phyloP scores from a whole-genome alignment of 2,329 filamentous ascomycete genomes.

The Dactylellina haptotyla region DNA sequence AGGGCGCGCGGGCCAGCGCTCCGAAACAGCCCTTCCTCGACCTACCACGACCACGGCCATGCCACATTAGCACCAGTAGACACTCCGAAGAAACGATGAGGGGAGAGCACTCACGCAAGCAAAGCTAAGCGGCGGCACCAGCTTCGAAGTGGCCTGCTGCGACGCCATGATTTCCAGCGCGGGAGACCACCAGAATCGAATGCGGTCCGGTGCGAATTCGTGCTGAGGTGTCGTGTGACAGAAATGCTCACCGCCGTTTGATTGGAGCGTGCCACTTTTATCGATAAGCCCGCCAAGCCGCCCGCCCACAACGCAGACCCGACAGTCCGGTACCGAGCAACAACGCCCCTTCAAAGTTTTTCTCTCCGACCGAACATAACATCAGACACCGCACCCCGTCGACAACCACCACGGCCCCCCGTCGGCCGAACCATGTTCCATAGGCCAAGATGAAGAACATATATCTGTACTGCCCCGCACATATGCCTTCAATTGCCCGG shows the following conservation, averaged over 20 bases:
- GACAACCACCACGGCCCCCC: slow-evolving; percentile 12
- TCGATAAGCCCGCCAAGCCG: slow-evolving; percentile 44
- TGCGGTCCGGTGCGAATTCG: not conserved
- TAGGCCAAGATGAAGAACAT: slow-evolving; percentile 63
- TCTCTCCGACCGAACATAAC: not conserved
- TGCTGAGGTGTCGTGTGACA: slow-evolving; percentile 52
- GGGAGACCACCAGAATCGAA: not conserved
- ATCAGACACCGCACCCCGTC: slow-evolving; percentile 2
- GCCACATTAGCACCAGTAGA: slow-evolving; percentile 15
- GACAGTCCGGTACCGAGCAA: slow-evolving; percentile 34
- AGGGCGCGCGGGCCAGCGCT: slow-evolving; percentile 45
- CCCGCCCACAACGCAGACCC: slow-evolving; percentile 30
- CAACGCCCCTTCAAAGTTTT: slow-evolving; percentile 50
- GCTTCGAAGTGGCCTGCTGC: slow-evolving; percentile 45
- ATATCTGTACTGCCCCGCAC: slow-evolving; percentile 62
- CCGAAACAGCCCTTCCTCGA: slow-evolving; percentile 57
- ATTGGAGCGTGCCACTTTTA: slow-evolving; percentile 48
- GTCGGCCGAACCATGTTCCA: slow-evolving; percentile 33
- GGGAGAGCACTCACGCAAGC: slow-evolving; percentile 52
- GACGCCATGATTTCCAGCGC: slow-evolving; percentile 39
- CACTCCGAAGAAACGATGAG: not conserved
- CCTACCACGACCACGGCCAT: slow-evolving; percentile 40
- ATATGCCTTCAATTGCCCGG: slow-evolving; percentile 2
- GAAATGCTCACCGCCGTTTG: slow-evolving; percentile 10
- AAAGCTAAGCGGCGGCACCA: slow-evolving; percentile 58